These are phyloP conservation scores for Pterocarpus macrocarpus DNA, from an alignment of 306 rosid species.

Conservation along the genomic window DNA sequence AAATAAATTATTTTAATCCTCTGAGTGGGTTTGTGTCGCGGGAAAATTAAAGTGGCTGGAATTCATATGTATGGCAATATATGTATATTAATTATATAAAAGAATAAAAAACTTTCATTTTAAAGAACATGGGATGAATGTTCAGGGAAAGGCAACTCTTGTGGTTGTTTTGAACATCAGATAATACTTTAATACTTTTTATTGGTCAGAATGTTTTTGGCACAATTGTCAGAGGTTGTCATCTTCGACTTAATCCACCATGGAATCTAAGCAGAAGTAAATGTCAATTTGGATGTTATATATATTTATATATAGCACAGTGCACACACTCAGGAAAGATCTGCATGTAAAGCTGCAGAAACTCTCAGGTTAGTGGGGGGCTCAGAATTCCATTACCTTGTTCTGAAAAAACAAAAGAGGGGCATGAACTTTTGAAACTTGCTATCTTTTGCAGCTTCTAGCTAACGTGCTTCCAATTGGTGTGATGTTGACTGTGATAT, in stretches of 20 bases:
- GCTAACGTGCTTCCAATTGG: slow-evolving; percentile 27
- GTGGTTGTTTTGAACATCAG: not conserved
- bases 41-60: slow-evolving; percentile 2
- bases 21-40: slow-evolving; percentile 38
- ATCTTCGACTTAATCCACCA: not conserved
- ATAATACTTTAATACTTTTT: not conserved
- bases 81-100: not conserved
- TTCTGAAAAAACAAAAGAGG: slow-evolving; percentile 5
- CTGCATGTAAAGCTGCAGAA: slow-evolving; percentile 10
- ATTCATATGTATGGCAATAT: not conserved
- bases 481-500: not conserved
- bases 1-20: not conserved
- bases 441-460: not conserved
- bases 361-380: slow-evolving; percentile 29
- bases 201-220: not conserved
- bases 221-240: not conserved
- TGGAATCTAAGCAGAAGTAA: slow-evolving; percentile 11
- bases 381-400: slow-evolving; percentile 36
- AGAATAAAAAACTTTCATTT: not conserved
- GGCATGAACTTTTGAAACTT: slow-evolving; percentile 23
- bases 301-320: not conserved
- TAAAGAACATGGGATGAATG: not conserved
- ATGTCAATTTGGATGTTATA: slow-evolving; percentile 23
- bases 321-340: not conserved
- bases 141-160: not conserved